Conservation (phyloP, 1,139 yeast genomes). For the Torulaspora globosa region DNA sequence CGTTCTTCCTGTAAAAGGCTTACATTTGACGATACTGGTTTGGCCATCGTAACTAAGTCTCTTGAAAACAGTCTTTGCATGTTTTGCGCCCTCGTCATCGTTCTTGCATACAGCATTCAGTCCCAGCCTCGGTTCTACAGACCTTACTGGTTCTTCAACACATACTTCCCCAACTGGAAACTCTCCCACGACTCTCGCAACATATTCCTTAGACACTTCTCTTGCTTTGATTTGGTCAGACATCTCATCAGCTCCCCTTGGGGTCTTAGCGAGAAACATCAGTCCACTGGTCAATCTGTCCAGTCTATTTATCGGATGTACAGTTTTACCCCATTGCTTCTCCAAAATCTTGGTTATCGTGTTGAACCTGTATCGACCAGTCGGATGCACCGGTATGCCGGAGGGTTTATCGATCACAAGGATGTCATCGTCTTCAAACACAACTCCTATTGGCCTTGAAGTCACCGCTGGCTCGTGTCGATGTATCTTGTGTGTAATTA, state of each 20-base stretch:
- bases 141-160: slow-evolving; percentile 66
- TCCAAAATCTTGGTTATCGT: slow-evolving; percentile 79
- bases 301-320: slow-evolving; percentile 86
- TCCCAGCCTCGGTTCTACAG: slow-evolving; percentile 75
- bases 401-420: slow-evolving; percentile 91
- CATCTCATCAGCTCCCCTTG: slow-evolving; percentile 74
- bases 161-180: slow-evolving; percentile 57
- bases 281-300: slow-evolving; percentile 92
- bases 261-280: slow-evolving; percentile 84
- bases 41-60: slow-evolving; percentile 44
- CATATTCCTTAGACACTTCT: slow-evolving; percentile 73
- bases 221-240: slow-evolving; percentile 72
- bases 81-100: slow-evolving; percentile 61
- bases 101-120: slow-evolving; percentile 53
- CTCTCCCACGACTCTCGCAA: slow-evolving; percentile 82
- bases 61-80: slow-evolving; percentile 46
- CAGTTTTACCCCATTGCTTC: slow-evolving; percentile 57
- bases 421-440: slow-evolving; percentile 72
- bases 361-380: slow-evolving; percentile 86
- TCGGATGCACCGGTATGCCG: slow-evolving; percentile 95
- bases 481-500: slow-evolving; percentile 76
- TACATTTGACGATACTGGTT: slow-evolving; percentile 72
- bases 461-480: slow-evolving; percentile 91
- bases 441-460: slow-evolving; percentile 63
- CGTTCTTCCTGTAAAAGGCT: slow-evolving; percentile 86